Evolutionary conservation across 805 yeast genomes (phyloP).

Genomic region (Pichia eremophila): DNA sequence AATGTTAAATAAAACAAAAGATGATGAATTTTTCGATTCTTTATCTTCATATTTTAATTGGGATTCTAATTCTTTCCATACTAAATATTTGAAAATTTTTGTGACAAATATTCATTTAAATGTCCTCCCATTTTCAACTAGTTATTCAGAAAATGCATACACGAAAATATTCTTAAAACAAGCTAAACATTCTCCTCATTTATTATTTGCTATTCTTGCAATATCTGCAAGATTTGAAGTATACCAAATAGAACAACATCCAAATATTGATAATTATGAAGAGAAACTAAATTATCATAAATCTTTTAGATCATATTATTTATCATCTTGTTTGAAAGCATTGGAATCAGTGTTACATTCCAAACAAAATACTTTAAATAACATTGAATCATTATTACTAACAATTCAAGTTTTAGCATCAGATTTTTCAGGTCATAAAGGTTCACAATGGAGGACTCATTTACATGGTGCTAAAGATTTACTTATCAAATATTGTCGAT

Average conservation of each 20-base stretch:
- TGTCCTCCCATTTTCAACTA: slow-evolving; percentile 28
- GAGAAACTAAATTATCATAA: slow-evolving; percentile 35
- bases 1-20: slow-evolving; percentile 21
- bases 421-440: slow-evolving; percentile 49
- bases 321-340: slow-evolving; percentile 55
- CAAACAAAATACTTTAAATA: slow-evolving; percentile 33
- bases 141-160: slow-evolving; percentile 25
- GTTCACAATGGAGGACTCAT: slow-evolving; percentile 61
- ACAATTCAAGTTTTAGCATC: slow-evolving; percentile 62
- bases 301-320: slow-evolving; percentile 49
- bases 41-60: slow-evolving; percentile 26
- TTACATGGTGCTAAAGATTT: slow-evolving; percentile 60
- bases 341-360: slow-evolving; percentile 42
- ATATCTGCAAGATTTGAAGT: slow-evolving; percentile 54
- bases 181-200: slow-evolving; percentile 43
- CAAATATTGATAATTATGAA: slow-evolving; percentile 9
- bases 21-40: slow-evolving; percentile 17
- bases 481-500: slow-evolving; percentile 29
- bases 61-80: slow-evolving; percentile 23
- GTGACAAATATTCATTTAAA: slow-evolving; percentile 28
- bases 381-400: slow-evolving; percentile 59
- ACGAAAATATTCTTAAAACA: slow-evolving; percentile 24
- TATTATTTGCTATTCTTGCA: slow-evolving; percentile 62
- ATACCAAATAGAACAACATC: slow-evolving; percentile 20
- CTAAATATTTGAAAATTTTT: slow-evolving; percentile 25